These are phyloP conservation scores for Cicer cuneatum DNA, from an alignment of 306 rosid genomes.

Conservation along the genomic window DNA sequence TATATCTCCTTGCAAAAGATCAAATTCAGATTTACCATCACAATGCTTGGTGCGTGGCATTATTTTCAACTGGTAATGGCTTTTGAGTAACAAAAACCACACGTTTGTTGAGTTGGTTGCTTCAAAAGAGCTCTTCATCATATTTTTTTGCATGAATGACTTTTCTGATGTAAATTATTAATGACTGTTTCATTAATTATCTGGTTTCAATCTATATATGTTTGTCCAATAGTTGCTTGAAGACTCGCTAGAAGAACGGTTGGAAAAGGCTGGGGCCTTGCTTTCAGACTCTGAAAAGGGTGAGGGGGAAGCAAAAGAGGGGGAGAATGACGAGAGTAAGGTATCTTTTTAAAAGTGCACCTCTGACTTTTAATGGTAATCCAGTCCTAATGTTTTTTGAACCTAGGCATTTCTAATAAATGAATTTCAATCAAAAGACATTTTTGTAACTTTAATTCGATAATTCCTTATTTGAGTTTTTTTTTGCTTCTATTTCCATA, in stretches of 20 bases:
- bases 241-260: slow-evolving; percentile 87
- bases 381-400: slow-evolving; percentile 14
- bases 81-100: background rate
- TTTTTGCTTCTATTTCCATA: slow-evolving; percentile 35
- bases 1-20: slow-evolving; percentile 11
- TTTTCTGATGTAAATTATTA: slow-evolving; percentile 11
- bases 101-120: background rate
- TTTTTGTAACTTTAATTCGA: slow-evolving; percentile 12
- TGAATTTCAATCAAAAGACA: background rate
- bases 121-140: slow-evolving; percentile 12
- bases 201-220: slow-evolving; percentile 35
- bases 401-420: slow-evolving; percentile 12
- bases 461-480: slow-evolving; percentile 27
- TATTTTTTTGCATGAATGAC: slow-evolving; percentile 6
- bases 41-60: background rate
- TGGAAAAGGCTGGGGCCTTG: slow-evolving; percentile 78
- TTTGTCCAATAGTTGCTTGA: slow-evolving; percentile 72
- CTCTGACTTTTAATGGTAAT: slow-evolving; percentile 9
- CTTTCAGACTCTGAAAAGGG: slow-evolving; percentile 86
- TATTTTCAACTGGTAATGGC: slow-evolving; percentile 20
- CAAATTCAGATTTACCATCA: slow-evolving; percentile 1
- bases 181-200: slow-evolving; percentile 18
- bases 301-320: slow-evolving; percentile 88
- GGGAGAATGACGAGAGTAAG: slow-evolving; percentile 84
- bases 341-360: slow-evolving; percentile 48